A percentile compares a stretch with the other conserved stretches of the same genome.
These are phyloP conservation scores for Teratosphaeria viscida DNA, from an alignment of 2,329 filamentous ascomycete species.

Conservation along the genomic window DNA sequence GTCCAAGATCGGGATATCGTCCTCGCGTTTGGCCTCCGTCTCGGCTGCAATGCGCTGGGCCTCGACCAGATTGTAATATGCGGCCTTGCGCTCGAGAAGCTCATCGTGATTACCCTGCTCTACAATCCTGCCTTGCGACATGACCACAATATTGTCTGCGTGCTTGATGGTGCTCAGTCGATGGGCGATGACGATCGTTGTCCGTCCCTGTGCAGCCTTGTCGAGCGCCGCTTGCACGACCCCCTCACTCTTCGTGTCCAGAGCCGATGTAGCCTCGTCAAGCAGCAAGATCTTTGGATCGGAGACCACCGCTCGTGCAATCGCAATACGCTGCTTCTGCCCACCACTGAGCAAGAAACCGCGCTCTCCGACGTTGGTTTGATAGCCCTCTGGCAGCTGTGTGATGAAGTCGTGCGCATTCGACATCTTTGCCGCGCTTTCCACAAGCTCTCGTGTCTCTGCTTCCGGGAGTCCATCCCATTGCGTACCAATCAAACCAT, in stretches of 20 bases:
- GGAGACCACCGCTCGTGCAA: constrained; percentile 79
- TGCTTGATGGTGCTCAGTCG: constrained; percentile 88
- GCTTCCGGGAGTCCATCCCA: constrained; percentile 60
- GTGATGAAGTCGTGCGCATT: constrained; percentile 91
- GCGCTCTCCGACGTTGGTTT: constrained; percentile 90
- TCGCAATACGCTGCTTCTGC: constrained; percentile 82
- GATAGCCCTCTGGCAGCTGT: constrained; percentile 72
- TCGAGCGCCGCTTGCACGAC: constrained; percentile 90
- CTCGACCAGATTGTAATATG: constrained; percentile 77
- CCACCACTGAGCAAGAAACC: constrained; percentile 88
- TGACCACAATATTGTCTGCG: constrained; percentile 92
- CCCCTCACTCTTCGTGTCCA: constrained; percentile 91
- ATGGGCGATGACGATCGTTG: constrained; percentile 93
- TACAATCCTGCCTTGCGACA: constrained; percentile 73
- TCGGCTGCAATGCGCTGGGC: constrained; percentile 70
- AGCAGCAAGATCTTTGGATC: constrained; percentile 87
- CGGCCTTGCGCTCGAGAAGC: constrained; percentile 57
- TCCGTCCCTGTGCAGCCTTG: constrained; percentile 71
- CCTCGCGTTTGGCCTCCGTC: constrained; percentile 46
- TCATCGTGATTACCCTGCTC: constrained; percentile 85
- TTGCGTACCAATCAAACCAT: constrained; percentile 77
- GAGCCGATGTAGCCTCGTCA: constrained; percentile 86
- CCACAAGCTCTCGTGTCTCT: constrained; percentile 58
- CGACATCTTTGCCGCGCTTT: constrained; percentile 75
- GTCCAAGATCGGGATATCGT: constrained; percentile 17